Evolutionary conservation across 2,329 filamentous ascomycete species (phyloP).

Genomic region (Paraphaeosphaeria minitans): DNA sequence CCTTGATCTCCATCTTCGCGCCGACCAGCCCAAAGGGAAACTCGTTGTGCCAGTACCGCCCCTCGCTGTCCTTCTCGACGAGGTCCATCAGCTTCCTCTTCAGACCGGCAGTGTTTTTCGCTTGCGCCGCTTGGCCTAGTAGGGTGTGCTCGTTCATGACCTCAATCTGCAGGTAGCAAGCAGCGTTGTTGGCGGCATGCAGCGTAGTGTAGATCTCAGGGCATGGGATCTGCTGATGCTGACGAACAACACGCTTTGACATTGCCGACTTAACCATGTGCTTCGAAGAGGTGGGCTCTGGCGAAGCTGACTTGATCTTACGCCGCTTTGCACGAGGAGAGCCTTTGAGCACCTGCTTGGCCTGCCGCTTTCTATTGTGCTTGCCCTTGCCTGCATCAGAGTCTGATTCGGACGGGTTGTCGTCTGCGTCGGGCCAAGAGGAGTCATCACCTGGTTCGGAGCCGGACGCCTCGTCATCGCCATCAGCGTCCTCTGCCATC

Average conservation of each 20-base stretch:
- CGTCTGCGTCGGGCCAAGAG: not conserved
- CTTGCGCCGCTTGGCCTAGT: conserved; percentile 22
- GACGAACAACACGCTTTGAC: conserved; percentile 6
- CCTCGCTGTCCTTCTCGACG: conserved; percentile 3
- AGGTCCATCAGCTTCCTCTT: conserved; percentile 20
- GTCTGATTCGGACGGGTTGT: not conserved
- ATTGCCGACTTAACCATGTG: not conserved
- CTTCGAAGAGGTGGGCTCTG: not conserved
- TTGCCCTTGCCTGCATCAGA: conserved; percentile 5
- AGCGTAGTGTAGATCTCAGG: conserved; percentile 31
- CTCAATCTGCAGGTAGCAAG: conserved; percentile 30
- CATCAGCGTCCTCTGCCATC: not conserved
- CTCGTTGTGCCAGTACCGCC: conserved; percentile 27
- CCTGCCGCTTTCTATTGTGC: conserved; percentile 3
- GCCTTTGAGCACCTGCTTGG: not conserved
- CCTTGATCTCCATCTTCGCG: conserved; percentile 29
- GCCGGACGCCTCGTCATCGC: not conserved
- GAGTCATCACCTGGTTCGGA: not conserved
- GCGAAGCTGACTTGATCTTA: not conserved
- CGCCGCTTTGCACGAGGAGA: not conserved
- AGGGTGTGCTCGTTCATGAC: conserved; percentile 26
- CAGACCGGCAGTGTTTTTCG: conserved; percentile 18
- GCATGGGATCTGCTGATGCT: conserved; percentile 16
- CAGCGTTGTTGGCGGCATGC: conserved; percentile 32
- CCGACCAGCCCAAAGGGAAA: conserved; percentile 28